phyloP scores from a whole-genome alignment of 345 rosid species.

The Laguncularia racemosa region DNA sequence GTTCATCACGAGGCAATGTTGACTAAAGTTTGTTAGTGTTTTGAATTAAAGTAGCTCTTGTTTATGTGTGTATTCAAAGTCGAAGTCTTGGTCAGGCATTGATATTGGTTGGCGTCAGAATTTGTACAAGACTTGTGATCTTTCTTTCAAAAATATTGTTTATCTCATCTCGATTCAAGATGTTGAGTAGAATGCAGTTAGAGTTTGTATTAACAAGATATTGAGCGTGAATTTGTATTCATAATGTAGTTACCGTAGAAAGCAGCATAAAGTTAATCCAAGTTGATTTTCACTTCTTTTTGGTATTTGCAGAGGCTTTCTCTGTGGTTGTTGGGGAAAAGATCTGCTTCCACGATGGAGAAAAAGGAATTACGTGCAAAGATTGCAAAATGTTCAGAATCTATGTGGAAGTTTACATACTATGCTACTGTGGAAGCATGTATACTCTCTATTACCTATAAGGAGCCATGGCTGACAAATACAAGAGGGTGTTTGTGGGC shows the following conservation, averaged over 20 bases:
- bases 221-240: too few species aligned
- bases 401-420: conserved; percentile 83
- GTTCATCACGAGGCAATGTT: too few species aligned
- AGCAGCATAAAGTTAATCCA: too few species aligned
- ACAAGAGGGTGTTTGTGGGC: conserved; percentile 49
- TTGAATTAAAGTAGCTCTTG: too few species aligned
- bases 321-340: conserved; percentile 40
- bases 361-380: conserved; percentile 43
- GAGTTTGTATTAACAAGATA: too few species aligned
- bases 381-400: conserved; percentile 69
- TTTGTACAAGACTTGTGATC: not conserved
- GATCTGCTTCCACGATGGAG: conserved; percentile 33
- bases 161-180: too few species aligned
- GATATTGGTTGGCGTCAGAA: not conserved
- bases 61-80: too few species aligned
- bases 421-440: conserved; percentile 59
- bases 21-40: too few species aligned
- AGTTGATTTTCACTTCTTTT: not conserved
- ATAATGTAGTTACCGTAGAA: too few species aligned
- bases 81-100: not conserved
- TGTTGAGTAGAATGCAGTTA: too few species aligned
- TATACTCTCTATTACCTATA: conserved; percentile 38
- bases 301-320: conserved; percentile 45
- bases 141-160: too few species aligned
- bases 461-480: conserved; percentile 77